Percentiles rank a stretch among this genome's conserved stretches.
phyloP scores from a whole-genome alignment of 306 rosid genomes.

The Malus asiatica region DNA sequence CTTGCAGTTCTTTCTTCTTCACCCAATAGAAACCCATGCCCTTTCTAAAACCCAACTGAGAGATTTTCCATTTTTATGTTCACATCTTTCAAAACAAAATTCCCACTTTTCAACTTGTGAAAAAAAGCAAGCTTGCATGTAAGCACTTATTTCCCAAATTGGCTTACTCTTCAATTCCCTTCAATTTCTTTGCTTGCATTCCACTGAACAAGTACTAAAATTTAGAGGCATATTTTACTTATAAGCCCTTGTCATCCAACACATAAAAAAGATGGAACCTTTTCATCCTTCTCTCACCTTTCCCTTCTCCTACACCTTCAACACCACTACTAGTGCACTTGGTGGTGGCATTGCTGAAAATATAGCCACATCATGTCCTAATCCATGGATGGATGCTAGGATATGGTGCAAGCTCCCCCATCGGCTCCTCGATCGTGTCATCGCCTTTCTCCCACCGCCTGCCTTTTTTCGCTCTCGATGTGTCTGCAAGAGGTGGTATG shows the following conservation, averaged over 20 bases:
- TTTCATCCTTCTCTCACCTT: conserved; percentile 48
- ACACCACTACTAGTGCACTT: conserved; percentile 8
- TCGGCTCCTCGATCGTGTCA: conserved; percentile 59
- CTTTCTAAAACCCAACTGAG: conserved; percentile 5
- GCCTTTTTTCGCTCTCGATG: conserved; percentile 80
- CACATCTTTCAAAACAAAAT: conserved; percentile 3
- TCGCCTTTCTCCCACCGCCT: conserved; percentile 79
- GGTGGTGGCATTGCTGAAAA: conserved; percentile 4
- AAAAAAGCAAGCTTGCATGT: conserved; percentile 17
- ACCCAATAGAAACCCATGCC: neutral
- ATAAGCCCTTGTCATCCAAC: neutral
- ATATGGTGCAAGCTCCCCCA: conserved; percentile 89
- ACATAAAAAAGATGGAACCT: conserved; percentile 41
- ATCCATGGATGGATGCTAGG: conserved; percentile 65
- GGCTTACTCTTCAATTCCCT: neutral
- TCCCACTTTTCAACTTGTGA: conserved; percentile 13
- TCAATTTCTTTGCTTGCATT: neutral
- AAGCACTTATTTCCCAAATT: neutral
- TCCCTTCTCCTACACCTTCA: conserved; percentile 58
- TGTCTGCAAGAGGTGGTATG: conserved; percentile 87
- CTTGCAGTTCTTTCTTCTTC: neutral
- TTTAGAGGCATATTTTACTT: neutral
- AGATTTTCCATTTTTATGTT: conserved; percentile 21
- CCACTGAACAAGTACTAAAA: neutral
- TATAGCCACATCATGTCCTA: conserved; percentile 12